A percentile compares a stretch with the other conserved stretches of the same genome.
Evolutionary conservation across 495 filamentous ascomycete species (phyloP).

Genomic region (Clavariopsis aquatica): DNA sequence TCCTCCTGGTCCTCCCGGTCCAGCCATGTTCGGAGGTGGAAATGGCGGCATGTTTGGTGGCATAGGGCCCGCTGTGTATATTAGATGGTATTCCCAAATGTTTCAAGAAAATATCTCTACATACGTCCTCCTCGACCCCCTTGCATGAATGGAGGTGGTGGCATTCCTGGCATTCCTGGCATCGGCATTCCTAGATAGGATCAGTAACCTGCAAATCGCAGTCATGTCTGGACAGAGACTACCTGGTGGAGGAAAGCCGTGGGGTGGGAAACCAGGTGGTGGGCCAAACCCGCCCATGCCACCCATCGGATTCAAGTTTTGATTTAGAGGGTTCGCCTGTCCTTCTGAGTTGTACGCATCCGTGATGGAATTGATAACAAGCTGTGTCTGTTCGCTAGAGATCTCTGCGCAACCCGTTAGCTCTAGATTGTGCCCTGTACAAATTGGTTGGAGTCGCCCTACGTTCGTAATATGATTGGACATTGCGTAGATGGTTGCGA

Average conservation of each 20-base stretch:
- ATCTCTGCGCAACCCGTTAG: slow-evolving; percentile 64
- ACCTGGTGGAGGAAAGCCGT: slow-evolving; percentile 58
- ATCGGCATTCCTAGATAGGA: slow-evolving; percentile 14
- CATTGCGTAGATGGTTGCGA: slow-evolving; percentile 94
- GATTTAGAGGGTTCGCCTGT: slow-evolving; percentile 79
- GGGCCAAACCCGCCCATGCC: slow-evolving; percentile 45
- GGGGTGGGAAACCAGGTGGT: slow-evolving; percentile 51
- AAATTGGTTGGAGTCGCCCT: slow-evolving; percentile 37
- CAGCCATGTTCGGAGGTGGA: slow-evolving; percentile 7
- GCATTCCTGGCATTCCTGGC: slow-evolving; percentile 45
- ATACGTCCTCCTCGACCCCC: slow-evolving; percentile 40
- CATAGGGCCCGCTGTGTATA: not conserved
- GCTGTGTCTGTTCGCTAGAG: slow-evolving; percentile 96
- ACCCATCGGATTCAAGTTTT: slow-evolving; percentile 46
- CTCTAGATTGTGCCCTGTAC: not conserved
- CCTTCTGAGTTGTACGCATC: slow-evolving; percentile 92
- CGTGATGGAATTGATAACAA: slow-evolving; percentile 96
- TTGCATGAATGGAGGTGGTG: slow-evolving; percentile 42
- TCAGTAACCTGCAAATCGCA: slow-evolving; percentile 44
- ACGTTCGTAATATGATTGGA: slow-evolving; percentile 98
- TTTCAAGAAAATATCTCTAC: slow-evolving; percentile 9
- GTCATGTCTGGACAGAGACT: slow-evolving; percentile 51
- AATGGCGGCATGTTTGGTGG: slow-evolving; percentile 12
- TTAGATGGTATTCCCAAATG: not conserved
- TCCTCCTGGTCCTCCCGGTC: slow-evolving; percentile 10